These are phyloP conservation scores for Ganoderma resinaceum DNA, from an alignment of 1,284 basidiomycete genomes.

Conservation along the genomic window DNA sequence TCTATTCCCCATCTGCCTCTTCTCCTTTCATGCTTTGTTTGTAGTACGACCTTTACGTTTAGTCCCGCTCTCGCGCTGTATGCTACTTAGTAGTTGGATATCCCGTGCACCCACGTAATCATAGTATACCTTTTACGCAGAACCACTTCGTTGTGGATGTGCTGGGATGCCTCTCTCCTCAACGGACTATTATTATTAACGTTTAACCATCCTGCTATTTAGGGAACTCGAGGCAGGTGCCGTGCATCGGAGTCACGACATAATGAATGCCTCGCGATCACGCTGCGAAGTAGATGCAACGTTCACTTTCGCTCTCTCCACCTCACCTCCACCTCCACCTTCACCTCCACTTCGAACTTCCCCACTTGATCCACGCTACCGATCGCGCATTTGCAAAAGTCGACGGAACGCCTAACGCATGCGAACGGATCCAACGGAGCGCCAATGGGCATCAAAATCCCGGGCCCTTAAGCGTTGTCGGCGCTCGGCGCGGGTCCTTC, in stretches of 20 bases:
- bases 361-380: no score
- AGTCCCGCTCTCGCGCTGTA: not conserved
- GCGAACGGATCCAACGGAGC: not conserved
- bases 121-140: slow-evolving; percentile 13
- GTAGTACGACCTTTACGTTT: not conserved
- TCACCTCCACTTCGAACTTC: no score
- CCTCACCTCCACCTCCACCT: not conserved
- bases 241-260: not conserved
- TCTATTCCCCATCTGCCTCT: not conserved
- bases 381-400: not conserved
- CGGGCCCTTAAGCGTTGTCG: not conserved
- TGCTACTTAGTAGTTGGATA: slow-evolving; percentile 9
- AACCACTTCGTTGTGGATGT: not conserved
- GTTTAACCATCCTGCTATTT: not conserved
- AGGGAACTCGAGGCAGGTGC: not conserved
- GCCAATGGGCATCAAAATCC: not conserved
- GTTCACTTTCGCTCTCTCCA: not conserved
- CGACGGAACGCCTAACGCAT: not conserved
- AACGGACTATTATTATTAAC: no score
- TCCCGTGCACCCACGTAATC: slow-evolving; percentile 19
- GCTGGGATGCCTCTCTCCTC: not conserved
- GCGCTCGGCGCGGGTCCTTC: not conserved
- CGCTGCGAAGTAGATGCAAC: not conserved
- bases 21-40: not conserved
- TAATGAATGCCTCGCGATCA: not conserved